Evolutionary conservation across 164 flowering plant species (phyloP).

Genomic region (Dillenia suffruticosa): DNA sequence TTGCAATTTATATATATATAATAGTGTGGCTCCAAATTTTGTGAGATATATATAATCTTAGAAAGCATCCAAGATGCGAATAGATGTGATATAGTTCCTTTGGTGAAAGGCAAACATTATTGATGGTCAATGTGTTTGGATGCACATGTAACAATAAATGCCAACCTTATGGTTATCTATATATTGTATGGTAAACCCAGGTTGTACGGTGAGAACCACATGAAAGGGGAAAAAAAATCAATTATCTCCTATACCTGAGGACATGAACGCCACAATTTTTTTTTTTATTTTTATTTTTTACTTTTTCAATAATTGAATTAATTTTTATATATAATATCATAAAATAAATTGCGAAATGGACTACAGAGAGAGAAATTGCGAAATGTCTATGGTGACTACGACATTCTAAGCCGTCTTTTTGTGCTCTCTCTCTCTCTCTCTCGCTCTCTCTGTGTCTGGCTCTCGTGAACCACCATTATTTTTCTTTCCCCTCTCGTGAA

Average conservation of each 20-base stretch:
- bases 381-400: slow-evolving; percentile 5
- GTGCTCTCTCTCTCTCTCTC: slow-evolving; percentile 10
- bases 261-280: slow-evolving; percentile 5
- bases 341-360: slow-evolving; percentile 8
- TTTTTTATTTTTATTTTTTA: background rate
- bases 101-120: too few species aligned
- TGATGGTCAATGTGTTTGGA: too few species aligned
- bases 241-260: slow-evolving; percentile 6
- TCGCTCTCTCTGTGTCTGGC: too few species aligned
- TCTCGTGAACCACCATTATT: too few species aligned
- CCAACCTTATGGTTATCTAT: background rate
- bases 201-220: background rate
- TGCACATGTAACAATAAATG: too few species aligned
- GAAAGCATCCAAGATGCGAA: background rate
- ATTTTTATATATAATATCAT: background rate
- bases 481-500: too few species aligned
- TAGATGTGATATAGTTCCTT: too few species aligned
- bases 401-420: slow-evolving; percentile 46
- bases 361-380: slow-evolving; percentile 8
- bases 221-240: slow-evolving; percentile 1
- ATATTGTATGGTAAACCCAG: background rate
- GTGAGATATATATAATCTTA: background rate
- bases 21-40: background rate
- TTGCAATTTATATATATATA: too few species aligned
- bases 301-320: background rate